Base-by-base conservation (phyloP, 805 yeast species). In the Yarrowia hollandica region DNA sequence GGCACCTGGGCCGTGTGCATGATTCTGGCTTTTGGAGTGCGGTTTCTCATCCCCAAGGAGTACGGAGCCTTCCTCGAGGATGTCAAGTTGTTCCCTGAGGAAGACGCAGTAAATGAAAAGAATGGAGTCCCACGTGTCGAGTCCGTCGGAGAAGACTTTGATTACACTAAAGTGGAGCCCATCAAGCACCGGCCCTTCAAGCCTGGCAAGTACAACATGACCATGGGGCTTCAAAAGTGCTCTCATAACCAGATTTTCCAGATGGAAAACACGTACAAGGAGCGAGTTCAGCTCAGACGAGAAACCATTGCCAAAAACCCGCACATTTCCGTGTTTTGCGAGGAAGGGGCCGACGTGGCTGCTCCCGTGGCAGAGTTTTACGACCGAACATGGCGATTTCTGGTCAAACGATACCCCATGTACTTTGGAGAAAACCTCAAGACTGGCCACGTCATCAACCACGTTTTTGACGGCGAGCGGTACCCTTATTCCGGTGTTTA, bases 201-300 rank as follows among this genome's bases (percentile, higher is more conserved):
- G 66, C 76, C 80, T 44, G 85, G 82, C 14, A 79, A 74, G 46
- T 83, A 84, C 64, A 79, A 77, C 62, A 71, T 86, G 70, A 84
- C 85, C 2, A 80, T 86, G 85, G 86, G 85, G 0, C 75, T 85
- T 54, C 73, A 77, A 61, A 74, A 77, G 66, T 66, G 77, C 38
- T 70, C 74, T 31, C 68, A 82, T 1, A 75, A 78, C 38, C 84
- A 85, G 35, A 80, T 85, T 80, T 72, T 88, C 21, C 71, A 81
- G 28, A 68, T 88, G 3, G 94, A 88, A 60, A 71, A 82, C 41
- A 80, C 86, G 0, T 86, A 86, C 66, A 64, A 75, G 56, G 69
- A 74, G 4, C 71, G 75, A 41, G 77, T 82, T 5, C 72, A 71
- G 15, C 64, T 78, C 30, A 73, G 81, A 57, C 65, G 69, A 59